These are phyloP conservation scores for Yamadazyma buinensis DNA, from an alignment of 1,139 yeast genomes.

Conservation along the genomic window DNA sequence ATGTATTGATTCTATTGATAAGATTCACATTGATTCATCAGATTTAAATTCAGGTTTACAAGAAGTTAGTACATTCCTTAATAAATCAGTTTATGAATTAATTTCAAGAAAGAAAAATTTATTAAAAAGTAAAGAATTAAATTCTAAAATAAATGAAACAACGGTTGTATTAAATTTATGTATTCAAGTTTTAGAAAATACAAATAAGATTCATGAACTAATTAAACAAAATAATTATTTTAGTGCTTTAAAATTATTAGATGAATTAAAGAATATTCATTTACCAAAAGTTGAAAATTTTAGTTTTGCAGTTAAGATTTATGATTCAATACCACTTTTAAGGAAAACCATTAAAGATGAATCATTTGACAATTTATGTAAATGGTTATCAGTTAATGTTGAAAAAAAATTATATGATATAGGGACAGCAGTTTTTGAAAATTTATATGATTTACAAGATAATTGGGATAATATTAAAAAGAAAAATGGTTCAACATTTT, in stretches of 20 bases:
- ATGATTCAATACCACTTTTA: slow-evolving; percentile 74
- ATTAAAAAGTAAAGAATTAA: slow-evolving; percentile 55
- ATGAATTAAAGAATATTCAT: slow-evolving; percentile 65
- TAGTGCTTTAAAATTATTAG: slow-evolving; percentile 80
- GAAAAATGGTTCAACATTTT: slow-evolving; percentile 35
- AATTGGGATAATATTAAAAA: slow-evolving; percentile 49
- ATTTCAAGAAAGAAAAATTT: slow-evolving; percentile 55
- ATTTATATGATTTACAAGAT: slow-evolving; percentile 51
- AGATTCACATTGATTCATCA: slow-evolving; percentile 52
- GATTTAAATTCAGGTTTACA: slow-evolving; percentile 51
- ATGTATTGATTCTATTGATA: slow-evolving; percentile 53
- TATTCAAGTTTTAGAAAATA: slow-evolving; percentile 77
- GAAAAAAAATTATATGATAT: slow-evolving; percentile 60
- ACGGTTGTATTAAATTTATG: slow-evolving; percentile 61
- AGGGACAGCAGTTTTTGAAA: slow-evolving; percentile 57
- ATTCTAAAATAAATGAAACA: slow-evolving; percentile 61
- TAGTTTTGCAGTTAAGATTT: slow-evolving; percentile 69
- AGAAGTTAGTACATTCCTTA: slow-evolving; percentile 50
- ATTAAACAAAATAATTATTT: slow-evolving; percentile 74
- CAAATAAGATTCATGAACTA: slow-evolving; percentile 81
- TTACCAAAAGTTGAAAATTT: slow-evolving; percentile 69
- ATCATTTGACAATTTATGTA: slow-evolving; percentile 67
- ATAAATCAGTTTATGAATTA: slow-evolving; percentile 61
- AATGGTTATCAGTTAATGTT: slow-evolving; percentile 62
- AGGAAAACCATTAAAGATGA: slow-evolving; percentile 75